Evolutionary conservation across 495 filamentous ascomycete genomes (phyloP).

Genomic region (Annulohypoxylon moriforme): DNA sequence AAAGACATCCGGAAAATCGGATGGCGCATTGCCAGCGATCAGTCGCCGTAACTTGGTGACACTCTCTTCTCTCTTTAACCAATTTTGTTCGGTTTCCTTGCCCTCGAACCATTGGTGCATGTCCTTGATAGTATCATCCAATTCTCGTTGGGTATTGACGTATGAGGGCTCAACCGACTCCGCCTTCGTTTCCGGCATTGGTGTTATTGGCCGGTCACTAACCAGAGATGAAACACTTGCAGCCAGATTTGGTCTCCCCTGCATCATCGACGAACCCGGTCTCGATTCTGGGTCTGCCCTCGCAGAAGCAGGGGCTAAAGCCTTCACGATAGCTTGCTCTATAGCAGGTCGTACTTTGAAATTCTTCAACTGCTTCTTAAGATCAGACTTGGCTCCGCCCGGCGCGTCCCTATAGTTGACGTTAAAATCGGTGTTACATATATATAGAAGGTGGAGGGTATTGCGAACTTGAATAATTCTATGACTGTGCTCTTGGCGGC

Average conservation of each 20-base stretch:
- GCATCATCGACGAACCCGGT: constrained; percentile 55
- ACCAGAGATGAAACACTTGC: constrained; percentile 63
- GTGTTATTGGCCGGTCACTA: constrained; percentile 61
- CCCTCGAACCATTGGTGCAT: constrained; percentile 89
- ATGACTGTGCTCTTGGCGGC: constrained; percentile 82
- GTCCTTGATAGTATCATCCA: constrained; percentile 83
- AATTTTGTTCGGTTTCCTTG: constrained; percentile 90
- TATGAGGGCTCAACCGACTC: constrained; percentile 82
- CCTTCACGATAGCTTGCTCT: constrained; percentile 77
- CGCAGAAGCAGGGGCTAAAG: constrained; percentile 68
- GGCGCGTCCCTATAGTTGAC: constrained; percentile 70
- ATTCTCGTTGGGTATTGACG: constrained; percentile 80
- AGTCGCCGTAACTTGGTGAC: constrained; percentile 79
- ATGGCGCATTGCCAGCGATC: constrained; percentile 83
- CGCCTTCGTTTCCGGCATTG: constrained; percentile 65
- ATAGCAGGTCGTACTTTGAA: constrained; percentile 87
- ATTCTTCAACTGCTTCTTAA: constrained; percentile 82
- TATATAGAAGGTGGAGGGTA: neutral
- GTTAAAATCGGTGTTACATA: constrained; percentile 25
- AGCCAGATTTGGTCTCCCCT: constrained; percentile 58
- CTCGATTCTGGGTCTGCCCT: constrained; percentile 60
- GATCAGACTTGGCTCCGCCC: constrained; percentile 83
- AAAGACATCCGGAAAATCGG: constrained; percentile 77
- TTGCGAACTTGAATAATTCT: constrained; percentile 80
- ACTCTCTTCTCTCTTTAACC: constrained; percentile 84